Evolutionary conservation across 495 filamentous ascomycete genomes (phyloP).

Genomic region (Penicillium robsamsonii): DNA sequence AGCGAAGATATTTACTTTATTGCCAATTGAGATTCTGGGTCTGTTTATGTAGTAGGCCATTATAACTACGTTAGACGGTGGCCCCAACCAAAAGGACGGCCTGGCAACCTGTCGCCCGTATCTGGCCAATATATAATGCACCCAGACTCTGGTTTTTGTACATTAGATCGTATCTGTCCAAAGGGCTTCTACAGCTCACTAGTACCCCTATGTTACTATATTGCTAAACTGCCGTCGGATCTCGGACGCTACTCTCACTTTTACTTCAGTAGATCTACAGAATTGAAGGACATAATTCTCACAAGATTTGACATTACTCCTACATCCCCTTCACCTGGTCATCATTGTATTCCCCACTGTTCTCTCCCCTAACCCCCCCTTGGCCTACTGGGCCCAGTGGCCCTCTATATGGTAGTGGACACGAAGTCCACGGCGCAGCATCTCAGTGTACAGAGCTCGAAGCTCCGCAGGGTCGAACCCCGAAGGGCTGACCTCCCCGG

Average conservation of each 20-base stretch:
- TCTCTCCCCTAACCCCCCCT: background rate
- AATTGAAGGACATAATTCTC: background rate
- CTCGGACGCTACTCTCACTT: background rate
- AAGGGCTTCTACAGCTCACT: background rate
- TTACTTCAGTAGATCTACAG: background rate
- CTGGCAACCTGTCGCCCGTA: background rate
- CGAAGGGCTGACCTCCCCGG: background rate
- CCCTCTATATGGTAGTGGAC: conserved; percentile 3
- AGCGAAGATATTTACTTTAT: too few relatives aligned
- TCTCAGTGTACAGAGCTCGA: conserved; percentile 2
- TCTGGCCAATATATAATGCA: background rate
- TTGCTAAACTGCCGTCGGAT: background rate
- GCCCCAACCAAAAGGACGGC: too few relatives aligned
- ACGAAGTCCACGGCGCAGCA: conserved; percentile 1
- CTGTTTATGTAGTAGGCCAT: background rate
- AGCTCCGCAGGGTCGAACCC: conserved; percentile 1
- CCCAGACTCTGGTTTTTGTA: background rate
- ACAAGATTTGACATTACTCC: background rate
- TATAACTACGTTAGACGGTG: background rate
- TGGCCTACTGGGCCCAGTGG: background rate
- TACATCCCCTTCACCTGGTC: background rate
- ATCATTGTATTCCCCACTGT: background rate
- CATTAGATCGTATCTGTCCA: background rate
- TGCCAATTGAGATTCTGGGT: background rate
- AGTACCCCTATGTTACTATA: background rate